A percentile compares a stretch with the other conserved stretches of the same genome.
phyloP scores from a whole-genome alignment of 2,329 filamentous ascomycete genomes.

The Rachicladosporium sp. region DNA sequence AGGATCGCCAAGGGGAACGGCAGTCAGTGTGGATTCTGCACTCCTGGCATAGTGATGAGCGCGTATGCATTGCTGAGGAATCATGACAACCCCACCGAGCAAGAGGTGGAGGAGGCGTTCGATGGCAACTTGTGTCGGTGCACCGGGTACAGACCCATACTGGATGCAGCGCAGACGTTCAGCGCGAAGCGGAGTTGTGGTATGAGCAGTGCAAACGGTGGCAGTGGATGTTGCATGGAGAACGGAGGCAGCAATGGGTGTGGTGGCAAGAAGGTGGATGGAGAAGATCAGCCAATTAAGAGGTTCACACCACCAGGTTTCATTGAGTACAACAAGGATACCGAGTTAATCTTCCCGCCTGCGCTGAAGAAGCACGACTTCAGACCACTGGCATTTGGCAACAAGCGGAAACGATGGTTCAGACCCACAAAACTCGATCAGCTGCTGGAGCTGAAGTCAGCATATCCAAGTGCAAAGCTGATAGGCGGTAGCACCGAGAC shows the following conservation, averaged over 20 bases:
- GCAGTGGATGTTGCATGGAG: conserved; percentile 61
- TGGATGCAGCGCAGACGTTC: conserved; percentile 90
- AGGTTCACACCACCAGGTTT: conserved; percentile 78
- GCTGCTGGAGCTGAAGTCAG: conserved; percentile 80
- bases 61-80: conserved; percentile 87
- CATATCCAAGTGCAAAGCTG: conserved; percentile 76
- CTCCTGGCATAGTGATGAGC: conserved; percentile 95
- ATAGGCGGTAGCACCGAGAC: conserved; percentile 95
- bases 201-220: conserved; percentile 45
- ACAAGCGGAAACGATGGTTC: conserved; percentile 90
- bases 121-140: conserved; percentile 94
- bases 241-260: conserved; percentile 40
- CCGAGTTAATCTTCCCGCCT: conserved; percentile 89
- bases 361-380: conserved; percentile 71
- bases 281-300: conserved; percentile 37
- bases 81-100: conserved; percentile 60
- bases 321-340: conserved; percentile 87
- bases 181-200: conserved; percentile 40
- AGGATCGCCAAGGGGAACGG: conserved; percentile 83
- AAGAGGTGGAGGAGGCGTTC: conserved; percentile 89
- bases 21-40: conserved; percentile 92
- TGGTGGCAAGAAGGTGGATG: conserved; percentile 38
- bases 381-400: conserved; percentile 75
- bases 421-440: conserved; percentile 77
- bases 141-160: conserved; percentile 85